Percentiles rank a stretch among this genome's conserved stretches.
phyloP scores from a whole-genome alignment of 2,329 filamentous ascomycete species.

The Ilyonectria destructans region DNA sequence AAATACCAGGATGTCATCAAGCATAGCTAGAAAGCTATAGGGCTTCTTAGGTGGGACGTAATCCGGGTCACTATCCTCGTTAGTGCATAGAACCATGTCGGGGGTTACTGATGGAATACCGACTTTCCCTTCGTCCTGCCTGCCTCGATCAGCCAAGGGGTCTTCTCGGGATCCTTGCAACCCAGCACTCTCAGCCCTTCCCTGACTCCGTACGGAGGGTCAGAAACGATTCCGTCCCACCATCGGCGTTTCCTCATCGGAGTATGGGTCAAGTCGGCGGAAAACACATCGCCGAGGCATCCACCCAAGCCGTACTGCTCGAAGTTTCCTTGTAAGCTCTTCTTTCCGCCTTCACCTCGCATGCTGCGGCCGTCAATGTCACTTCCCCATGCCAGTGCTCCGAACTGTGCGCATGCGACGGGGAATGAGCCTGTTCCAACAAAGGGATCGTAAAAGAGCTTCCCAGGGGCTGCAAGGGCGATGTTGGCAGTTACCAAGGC shows the following conservation, averaged over 20 bases:
- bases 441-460: conserved; percentile 94
- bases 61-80: conserved; percentile 62
- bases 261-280: conserved; percentile 90
- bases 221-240: conserved; percentile 93
- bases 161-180: conserved; percentile 76
- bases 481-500: conserved; percentile 94
- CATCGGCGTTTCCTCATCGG: conserved; percentile 74
- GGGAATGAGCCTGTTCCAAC: conserved; percentile 96
- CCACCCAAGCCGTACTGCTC: conserved; percentile 82
- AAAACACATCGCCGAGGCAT: conserved; percentile 83
- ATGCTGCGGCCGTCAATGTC: conserved; percentile 96
- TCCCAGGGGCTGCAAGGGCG: conserved; percentile 85
- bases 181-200: conserved; percentile 94
- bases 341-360: conserved; percentile 75
- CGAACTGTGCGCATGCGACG: conserved; percentile 91
- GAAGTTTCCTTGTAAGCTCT: conserved; percentile 79
- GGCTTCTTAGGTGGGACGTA: conserved; percentile 92
- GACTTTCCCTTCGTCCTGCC: conserved; percentile 80
- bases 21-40: conserved; percentile 92
- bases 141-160: conserved; percentile 75
- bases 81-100: conserved; percentile 28
- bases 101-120: conserved; percentile 49
- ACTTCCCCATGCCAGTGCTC: conserved; percentile 85
- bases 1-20: conserved; percentile 91
- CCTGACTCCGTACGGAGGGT: conserved; percentile 95